These are phyloP conservation scores for Inonotus obliquus DNA, from an alignment of 1,284 basidiomycete species.

Conservation along the genomic window DNA sequence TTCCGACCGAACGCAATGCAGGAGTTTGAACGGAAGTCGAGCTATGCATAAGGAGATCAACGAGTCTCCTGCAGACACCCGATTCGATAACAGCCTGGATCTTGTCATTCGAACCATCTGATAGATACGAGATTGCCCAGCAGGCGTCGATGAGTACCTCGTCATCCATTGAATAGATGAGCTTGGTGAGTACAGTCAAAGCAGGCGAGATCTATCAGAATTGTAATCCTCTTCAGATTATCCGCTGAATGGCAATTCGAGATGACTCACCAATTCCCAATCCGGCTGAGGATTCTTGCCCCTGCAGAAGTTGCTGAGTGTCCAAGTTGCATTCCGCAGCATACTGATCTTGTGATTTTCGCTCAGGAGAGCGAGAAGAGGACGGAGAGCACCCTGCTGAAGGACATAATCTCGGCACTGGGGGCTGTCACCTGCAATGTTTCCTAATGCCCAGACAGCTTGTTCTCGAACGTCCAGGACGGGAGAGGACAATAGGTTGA, in stretches of 20 bases:
- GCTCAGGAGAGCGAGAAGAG: conserved; percentile 67
- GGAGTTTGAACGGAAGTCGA: conserved; percentile 99
- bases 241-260: not conserved
- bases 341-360: conserved; percentile 95
- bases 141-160: conserved; percentile 99
- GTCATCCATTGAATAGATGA: conserved; percentile 99
- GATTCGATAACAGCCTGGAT: conserved; percentile 99
- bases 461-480: conserved; percentile 94
- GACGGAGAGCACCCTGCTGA: conserved; percentile 71
- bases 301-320: conserved; percentile 95
- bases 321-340: conserved; percentile 98
- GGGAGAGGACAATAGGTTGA: conserved; percentile 83
- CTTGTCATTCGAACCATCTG: conserved; percentile 99
- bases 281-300: conserved; percentile 95
- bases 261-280: conserved; percentile 76
- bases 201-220: conserved; percentile 86
- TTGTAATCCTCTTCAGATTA: conserved; percentile 48
- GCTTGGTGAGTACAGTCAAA: conserved; percentile 91
- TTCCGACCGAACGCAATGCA: conserved; percentile 94
- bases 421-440: conserved; percentile 95
- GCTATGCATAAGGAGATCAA: conserved; percentile 95
- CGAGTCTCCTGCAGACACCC: conserved; percentile 94
- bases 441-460: conserved; percentile 95
- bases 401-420: conserved; percentile 90
- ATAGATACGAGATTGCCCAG: conserved; percentile 99